Conservation (phyloP, 2,329 filamentous ascomycete species). For the Colletotrichum musicola region DNA sequence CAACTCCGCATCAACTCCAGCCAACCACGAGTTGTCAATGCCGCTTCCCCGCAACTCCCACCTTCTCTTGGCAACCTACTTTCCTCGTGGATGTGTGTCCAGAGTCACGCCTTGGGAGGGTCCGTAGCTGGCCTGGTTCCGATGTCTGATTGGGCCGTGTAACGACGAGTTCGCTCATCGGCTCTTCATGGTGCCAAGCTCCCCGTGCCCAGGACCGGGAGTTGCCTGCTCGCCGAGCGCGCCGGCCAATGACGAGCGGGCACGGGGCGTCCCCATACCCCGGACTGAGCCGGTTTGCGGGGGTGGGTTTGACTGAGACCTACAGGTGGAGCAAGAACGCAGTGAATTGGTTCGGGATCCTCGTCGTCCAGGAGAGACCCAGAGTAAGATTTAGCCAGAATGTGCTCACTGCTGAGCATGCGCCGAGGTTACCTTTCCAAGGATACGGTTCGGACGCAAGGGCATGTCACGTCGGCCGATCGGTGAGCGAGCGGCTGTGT, state of each 20-base stretch:
- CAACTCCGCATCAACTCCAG: neutral
- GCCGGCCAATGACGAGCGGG: neutral
- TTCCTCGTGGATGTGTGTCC: neutral
- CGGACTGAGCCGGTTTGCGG: neutral
- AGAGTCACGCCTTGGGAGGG: neutral
- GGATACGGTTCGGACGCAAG: slow-evolving; percentile 4
- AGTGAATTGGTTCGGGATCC: neutral
- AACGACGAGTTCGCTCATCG: neutral
- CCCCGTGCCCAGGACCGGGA: neutral
- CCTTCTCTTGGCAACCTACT: slow-evolving; percentile 2
- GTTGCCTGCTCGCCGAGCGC: neutral
- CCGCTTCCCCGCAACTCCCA: slow-evolving; percentile 26
- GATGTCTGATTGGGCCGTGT: neutral
- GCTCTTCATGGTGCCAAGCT: neutral
- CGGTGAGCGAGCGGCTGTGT: neutral
- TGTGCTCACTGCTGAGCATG: neutral
- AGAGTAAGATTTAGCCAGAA: slow-evolving; percentile 6
- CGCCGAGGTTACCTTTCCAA: neutral
- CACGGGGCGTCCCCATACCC: slow-evolving; percentile 14
- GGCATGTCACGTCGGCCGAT: neutral
- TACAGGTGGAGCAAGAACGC: neutral
- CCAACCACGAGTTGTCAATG: slow-evolving; percentile 20
- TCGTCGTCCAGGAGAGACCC: too few relatives aligned
- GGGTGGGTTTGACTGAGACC: neutral
- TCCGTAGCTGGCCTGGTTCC: neutral